Conservation (phyloP, 2,329 filamentous ascomycete genomes). For the Penicillium sp. region DNA sequence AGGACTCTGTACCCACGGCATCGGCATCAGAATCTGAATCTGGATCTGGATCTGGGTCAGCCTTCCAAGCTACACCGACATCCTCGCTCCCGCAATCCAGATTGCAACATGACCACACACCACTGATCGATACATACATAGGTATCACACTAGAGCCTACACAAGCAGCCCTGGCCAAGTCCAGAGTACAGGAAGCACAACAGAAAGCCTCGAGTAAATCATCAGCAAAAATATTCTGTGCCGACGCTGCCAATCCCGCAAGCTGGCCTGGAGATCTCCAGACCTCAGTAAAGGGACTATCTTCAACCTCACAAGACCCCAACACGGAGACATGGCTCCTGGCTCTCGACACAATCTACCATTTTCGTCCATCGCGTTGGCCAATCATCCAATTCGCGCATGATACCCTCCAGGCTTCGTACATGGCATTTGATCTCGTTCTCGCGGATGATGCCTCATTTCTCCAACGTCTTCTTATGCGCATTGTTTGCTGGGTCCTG, state of each 20-base stretch:
- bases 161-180: slow-evolving; percentile 44
- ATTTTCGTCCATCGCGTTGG: slow-evolving; percentile 55
- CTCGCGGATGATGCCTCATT: slow-evolving; percentile 27
- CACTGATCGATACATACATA: slow-evolving; percentile 48
- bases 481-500: slow-evolving; percentile 48
- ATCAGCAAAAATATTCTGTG: slow-evolving; percentile 43
- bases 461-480: slow-evolving; percentile 37
- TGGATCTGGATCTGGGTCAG: not conserved
- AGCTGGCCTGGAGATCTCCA: slow-evolving; percentile 41
- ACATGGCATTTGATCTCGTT: slow-evolving; percentile 59
- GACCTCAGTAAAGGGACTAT: slow-evolving; percentile 7
- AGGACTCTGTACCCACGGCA: not conserved
- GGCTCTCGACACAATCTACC: slow-evolving; percentile 58
- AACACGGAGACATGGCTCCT: slow-evolving; percentile 50
- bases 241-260: slow-evolving; percentile 51
- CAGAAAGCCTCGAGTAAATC: not conserved
- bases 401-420: slow-evolving; percentile 45
- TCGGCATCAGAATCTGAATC: not conserved
- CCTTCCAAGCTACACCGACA: not conserved
- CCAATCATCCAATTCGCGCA: slow-evolving; percentile 48
- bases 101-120: not conserved
- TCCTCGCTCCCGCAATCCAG: not conserved
- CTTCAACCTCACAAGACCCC: not conserved
- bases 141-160: slow-evolving; percentile 54
- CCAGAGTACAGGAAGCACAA: slow-evolving; percentile 10